These are phyloP conservation scores for Daldinia decipiens DNA, from an alignment of 495 filamentous ascomycete species.

Conservation along the genomic window DNA sequence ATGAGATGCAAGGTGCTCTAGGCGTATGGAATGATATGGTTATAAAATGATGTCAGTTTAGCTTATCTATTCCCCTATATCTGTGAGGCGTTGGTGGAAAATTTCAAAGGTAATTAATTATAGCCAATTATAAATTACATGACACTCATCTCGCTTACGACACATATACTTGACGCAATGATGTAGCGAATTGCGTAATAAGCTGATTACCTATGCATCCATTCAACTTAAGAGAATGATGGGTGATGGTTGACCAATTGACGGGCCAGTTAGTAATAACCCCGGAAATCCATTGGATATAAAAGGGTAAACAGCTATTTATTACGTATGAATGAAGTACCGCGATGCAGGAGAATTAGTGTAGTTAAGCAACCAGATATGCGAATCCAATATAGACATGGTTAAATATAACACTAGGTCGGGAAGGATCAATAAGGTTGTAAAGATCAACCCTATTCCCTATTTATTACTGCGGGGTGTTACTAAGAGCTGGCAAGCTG, in stretches of 20 bases:
- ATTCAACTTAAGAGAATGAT: too few relatives aligned
- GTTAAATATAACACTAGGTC: not conserved
- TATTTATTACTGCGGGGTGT: not conserved
- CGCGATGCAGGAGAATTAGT: not conserved
- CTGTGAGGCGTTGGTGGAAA: not conserved
- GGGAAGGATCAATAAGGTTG: slow-evolving; percentile 2
- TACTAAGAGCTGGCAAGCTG: not conserved
- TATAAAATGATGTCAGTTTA: not conserved
- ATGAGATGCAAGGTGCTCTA: slow-evolving; percentile 1
- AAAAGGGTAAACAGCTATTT: not conserved
- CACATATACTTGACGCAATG: too few relatives aligned
- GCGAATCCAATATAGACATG: not conserved
- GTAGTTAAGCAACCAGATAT: not conserved
- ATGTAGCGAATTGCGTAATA: too few relatives aligned
- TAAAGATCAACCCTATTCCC: not conserved
- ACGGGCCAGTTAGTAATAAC: too few relatives aligned
- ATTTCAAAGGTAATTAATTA: not conserved
- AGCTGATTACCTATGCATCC: too few relatives aligned
- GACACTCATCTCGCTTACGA: not conserved
- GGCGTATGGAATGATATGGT: not conserved
- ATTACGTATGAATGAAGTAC: not conserved
- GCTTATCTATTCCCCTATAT: not conserved
- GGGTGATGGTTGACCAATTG: too few relatives aligned
- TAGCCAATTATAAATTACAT: not conserved
- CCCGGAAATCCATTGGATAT: not conserved